These are phyloP conservation scores for Cyclotella sp. DNA, from an alignment of 108 stramenopile species.

Conservation along the genomic window DNA sequence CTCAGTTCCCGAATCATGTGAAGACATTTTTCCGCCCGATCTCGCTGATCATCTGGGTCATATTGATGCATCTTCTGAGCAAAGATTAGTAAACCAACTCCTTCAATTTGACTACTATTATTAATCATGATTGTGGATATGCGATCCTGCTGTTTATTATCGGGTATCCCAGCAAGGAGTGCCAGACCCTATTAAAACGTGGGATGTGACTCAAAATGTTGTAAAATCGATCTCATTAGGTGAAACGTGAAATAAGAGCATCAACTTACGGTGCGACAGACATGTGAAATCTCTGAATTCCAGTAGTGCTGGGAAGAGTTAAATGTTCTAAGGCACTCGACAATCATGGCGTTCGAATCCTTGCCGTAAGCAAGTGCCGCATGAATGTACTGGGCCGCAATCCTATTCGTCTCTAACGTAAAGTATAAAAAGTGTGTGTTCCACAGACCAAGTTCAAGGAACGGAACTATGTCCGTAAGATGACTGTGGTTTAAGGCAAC, in stretches of 20 bases:
- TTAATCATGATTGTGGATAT: conserved; percentile 67
- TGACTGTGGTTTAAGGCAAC: conserved; percentile 42
- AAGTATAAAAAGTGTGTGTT: conserved; percentile 40
- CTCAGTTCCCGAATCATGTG: conserved; percentile 63
- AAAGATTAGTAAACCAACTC: conserved; percentile 59
- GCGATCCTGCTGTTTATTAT: conserved; percentile 65
- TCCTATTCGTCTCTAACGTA: conserved; percentile 45
- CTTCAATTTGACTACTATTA: conserved; percentile 38
- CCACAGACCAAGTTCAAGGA: conserved; percentile 58
- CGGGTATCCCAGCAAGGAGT: conserved; percentile 66
- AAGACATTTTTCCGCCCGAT: conserved; percentile 65
- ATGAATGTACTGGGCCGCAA: conserved; percentile 67
- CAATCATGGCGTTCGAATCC: conserved; percentile 48
- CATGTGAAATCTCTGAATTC: conserved; percentile 54
- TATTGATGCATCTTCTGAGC: conserved; percentile 28
- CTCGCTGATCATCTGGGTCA: conserved; percentile 52
- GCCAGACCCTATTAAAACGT: conserved; percentile 19
- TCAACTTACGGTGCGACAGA: conserved; percentile 47
- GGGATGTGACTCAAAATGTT: not conserved
- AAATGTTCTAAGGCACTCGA: conserved; percentile 54
- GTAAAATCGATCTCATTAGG: not conserved
- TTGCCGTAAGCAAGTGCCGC: conserved; percentile 55
- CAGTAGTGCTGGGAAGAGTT: conserved; percentile 53
- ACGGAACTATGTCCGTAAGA: conserved; percentile 33
- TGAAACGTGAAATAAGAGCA: not conserved